These are phyloP conservation scores for Arxiozyma telluris DNA, from an alignment of 1,139 yeast species.

Conservation along the genomic window DNA sequence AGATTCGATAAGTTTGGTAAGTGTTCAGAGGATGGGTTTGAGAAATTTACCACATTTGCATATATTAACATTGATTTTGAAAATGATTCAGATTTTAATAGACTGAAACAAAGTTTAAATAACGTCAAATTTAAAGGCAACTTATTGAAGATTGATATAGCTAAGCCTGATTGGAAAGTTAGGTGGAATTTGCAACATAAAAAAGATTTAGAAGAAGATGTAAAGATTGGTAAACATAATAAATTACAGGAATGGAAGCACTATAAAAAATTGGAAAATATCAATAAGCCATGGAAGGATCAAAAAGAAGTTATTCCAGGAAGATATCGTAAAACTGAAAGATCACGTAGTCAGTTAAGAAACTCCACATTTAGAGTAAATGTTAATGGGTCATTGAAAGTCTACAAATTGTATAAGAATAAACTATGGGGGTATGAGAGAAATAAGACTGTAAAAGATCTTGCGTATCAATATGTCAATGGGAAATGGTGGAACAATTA, in stretches of 20 bases:
- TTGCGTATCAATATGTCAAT: slow-evolving; percentile 48
- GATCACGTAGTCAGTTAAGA: slow-evolving; percentile 39
- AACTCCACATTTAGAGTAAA: slow-evolving; percentile 58
- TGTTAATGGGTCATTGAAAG: slow-evolving; percentile 52
- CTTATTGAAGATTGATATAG: slow-evolving; percentile 45
- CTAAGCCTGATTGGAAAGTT: slow-evolving; percentile 38
- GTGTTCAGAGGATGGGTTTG: slow-evolving; percentile 33
- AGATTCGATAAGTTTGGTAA: slow-evolving; percentile 46
- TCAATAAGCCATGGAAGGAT: slow-evolving; percentile 34
- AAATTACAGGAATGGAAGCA: slow-evolving; percentile 34
- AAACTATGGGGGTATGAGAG: slow-evolving; percentile 89
- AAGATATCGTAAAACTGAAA: slow-evolving; percentile 45
- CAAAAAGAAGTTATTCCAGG: slow-evolving; percentile 53
- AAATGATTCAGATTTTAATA: slow-evolving; percentile 26
- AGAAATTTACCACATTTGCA: slow-evolving; percentile 51
- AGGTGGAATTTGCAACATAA: slow-evolving; percentile 39
- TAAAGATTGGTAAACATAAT: slow-evolving; percentile 22
- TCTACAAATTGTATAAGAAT: slow-evolving; percentile 52
- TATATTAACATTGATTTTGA: slow-evolving; percentile 52
- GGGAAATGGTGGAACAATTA: slow-evolving; percentile 77
- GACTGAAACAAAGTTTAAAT: slow-evolving; percentile 49
- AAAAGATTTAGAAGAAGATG: slow-evolving; percentile 26
- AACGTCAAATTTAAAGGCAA: slow-evolving; percentile 72
- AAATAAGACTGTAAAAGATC: slow-evolving; percentile 48
- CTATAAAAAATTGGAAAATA: slow-evolving; percentile 36